Conservation (phyloP, 176 grass and related monocot species). For the Typha latifolia region DNA sequence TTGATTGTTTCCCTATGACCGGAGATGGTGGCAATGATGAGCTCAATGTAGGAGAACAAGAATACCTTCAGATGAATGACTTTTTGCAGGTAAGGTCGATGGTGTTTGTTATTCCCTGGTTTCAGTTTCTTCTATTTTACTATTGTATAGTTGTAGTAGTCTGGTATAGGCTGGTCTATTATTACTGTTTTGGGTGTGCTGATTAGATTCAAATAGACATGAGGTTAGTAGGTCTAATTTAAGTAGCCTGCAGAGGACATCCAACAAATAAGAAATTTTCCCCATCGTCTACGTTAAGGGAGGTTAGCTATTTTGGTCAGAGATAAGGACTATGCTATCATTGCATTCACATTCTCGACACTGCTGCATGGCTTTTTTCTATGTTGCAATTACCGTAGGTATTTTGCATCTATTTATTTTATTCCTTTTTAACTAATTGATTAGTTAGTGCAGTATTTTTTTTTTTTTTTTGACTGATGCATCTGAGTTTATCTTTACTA, state of each 20-base stretch:
- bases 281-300: no score
- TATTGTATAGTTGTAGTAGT: background rate
- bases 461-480: conserved; percentile 10
- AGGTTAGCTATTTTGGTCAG: background rate
- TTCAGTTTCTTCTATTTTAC: background rate
- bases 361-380: background rate
- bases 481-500: conserved; percentile 12
- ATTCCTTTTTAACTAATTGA: conserved; percentile 6
- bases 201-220: no score
- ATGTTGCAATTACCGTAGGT: no score
- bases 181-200: background rate
- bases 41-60: conserved; percentile 32
- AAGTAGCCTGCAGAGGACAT: no score
- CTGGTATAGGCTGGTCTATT: background rate
- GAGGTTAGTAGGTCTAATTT: no score
- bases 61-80: conserved; percentile 73
- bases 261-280: no score
- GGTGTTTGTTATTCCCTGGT: conserved; percentile 15
- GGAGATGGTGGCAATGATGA: conserved; percentile 23
- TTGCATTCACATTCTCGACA: background rate
- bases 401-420: background rate
- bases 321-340: conserved; percentile 5
- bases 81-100: conserved; percentile 45
- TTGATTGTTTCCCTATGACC: conserved; percentile 31
- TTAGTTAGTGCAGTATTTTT: conserved; percentile 1